These are phyloP conservation scores for Yarrowia sp. DNA, from an alignment of 805 yeast genomes.

Conservation along the genomic window DNA sequence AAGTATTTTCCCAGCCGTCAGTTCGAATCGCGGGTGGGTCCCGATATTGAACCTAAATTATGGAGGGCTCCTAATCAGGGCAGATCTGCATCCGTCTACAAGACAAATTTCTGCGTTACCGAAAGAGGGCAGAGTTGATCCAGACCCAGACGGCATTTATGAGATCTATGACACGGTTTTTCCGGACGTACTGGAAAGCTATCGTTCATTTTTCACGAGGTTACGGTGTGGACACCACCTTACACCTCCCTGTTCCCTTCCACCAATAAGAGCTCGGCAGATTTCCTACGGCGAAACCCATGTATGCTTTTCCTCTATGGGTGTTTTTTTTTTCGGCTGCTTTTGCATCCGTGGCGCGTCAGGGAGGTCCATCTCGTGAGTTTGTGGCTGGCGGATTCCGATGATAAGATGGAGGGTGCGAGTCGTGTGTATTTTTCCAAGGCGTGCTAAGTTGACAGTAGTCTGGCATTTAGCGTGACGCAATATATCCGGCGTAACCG, in stretches of 20 bases:
- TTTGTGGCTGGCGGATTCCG: slow-evolving; percentile 31
- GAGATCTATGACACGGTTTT: no score
- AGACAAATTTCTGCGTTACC: neutral
- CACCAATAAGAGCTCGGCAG: neutral
- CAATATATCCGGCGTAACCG: no score
- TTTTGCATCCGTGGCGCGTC: slow-evolving; percentile 26
- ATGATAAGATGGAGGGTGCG: neutral
- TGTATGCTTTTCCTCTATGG: no score
- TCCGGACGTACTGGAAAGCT: no score
- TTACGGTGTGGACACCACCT: no score
- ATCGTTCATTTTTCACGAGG: no score
- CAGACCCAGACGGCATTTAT: no score
- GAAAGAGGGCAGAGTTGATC: neutral
- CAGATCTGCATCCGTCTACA: no score
- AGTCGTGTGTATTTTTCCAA: no score
- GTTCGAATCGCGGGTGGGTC: neutral
- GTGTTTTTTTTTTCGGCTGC: slow-evolving; percentile 17
- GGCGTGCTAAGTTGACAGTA: no score
- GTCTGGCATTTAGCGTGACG: neutral
- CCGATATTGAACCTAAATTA: neutral
- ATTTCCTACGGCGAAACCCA: no score
- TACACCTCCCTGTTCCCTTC: neutral
- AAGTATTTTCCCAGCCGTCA: neutral
- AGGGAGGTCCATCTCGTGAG: slow-evolving; percentile 8
- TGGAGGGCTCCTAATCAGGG: neutral